phyloP scores from a whole-genome alignment of 2,329 filamentous ascomycete genomes.

The Phoma sp. region DNA sequence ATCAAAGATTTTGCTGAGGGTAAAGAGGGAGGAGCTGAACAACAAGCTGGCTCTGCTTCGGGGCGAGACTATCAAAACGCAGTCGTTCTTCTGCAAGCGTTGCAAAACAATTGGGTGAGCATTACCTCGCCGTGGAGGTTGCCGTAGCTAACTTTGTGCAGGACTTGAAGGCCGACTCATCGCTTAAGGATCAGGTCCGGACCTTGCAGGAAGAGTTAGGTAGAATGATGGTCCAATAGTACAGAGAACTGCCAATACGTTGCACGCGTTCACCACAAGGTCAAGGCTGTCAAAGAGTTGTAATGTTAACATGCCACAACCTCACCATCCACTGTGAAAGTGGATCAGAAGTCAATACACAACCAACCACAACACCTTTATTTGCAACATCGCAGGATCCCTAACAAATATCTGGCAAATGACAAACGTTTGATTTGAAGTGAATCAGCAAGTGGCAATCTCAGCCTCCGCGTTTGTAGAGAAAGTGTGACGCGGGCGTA shows the following conservation, averaged over 20 bases:
- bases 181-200: conserved; percentile 32
- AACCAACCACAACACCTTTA: conserved; percentile 12
- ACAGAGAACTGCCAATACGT: background rate
- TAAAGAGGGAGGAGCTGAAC: conserved; percentile 31
- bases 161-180: conserved; percentile 32
- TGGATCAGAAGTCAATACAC: conserved; percentile 4
- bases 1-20: conserved; percentile 44
- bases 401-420: conserved; percentile 31
- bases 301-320: conserved; percentile 7
- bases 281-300: background rate
- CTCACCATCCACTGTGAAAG: conserved; percentile 1
- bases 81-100: conserved; percentile 45
- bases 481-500: conserved; percentile 28
- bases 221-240: conserved; percentile 29
- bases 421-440: conserved; percentile 19
- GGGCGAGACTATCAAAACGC: conserved; percentile 47
- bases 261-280: background rate
- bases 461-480: conserved; percentile 19
- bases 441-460: conserved; percentile 36
- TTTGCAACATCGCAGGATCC: conserved; percentile 8
- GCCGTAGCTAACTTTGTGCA: conserved; percentile 23
- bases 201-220: conserved; percentile 32
- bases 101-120: conserved; percentile 45
- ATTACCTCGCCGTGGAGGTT: background rate
- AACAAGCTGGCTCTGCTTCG: conserved; percentile 29